These are phyloP conservation scores for Haplosporangium sp. DNA, from an alignment of 371 early-diverging fungal species.

Conservation along the genomic window DNA sequence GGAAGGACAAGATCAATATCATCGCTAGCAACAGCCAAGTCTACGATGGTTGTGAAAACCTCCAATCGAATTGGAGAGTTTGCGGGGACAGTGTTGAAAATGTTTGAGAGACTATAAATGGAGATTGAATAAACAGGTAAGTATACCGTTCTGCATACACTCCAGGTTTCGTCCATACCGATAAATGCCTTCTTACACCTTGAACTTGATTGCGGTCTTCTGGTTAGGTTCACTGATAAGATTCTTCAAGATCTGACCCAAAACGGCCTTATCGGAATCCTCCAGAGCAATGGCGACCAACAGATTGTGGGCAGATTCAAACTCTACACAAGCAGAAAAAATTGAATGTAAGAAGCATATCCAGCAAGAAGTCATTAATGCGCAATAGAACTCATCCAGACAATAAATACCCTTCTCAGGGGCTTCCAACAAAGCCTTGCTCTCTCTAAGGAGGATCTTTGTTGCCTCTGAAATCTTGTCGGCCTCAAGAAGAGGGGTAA, in stretches of 20 bases:
- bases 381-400: background rate
- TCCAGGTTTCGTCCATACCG: too few species aligned
- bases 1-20: slow-evolving; percentile 78
- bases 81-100: slow-evolving; percentile 81
- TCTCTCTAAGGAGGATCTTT: slow-evolving; percentile 69
- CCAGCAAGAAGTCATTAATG: background rate
- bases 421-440: slow-evolving; percentile 68
- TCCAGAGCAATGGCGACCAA: slow-evolving; percentile 68
- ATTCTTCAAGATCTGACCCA: slow-evolving; percentile 32
- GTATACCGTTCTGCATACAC: too few species aligned
- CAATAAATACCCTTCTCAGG: slow-evolving; percentile 67
- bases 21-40: slow-evolving; percentile 77
- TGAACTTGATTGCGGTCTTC: slow-evolving; percentile 58
- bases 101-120: slow-evolving; percentile 76
- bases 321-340: slow-evolving; percentile 58
- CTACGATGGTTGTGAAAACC: slow-evolving; percentile 81
- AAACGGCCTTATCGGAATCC: slow-evolving; percentile 25
- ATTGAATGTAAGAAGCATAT: background rate
- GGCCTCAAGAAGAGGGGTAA: slow-evolving; percentile 64
- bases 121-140: background rate
- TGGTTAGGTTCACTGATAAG: slow-evolving; percentile 46
- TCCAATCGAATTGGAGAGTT: slow-evolving; percentile 75
- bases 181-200: slow-evolving; percentile 24
- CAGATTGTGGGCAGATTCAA: slow-evolving; percentile 80
- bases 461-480: slow-evolving; percentile 72